phyloP scores from a whole-genome alignment of 1,139 yeast genomes.

The Geotrichum europaeum region DNA sequence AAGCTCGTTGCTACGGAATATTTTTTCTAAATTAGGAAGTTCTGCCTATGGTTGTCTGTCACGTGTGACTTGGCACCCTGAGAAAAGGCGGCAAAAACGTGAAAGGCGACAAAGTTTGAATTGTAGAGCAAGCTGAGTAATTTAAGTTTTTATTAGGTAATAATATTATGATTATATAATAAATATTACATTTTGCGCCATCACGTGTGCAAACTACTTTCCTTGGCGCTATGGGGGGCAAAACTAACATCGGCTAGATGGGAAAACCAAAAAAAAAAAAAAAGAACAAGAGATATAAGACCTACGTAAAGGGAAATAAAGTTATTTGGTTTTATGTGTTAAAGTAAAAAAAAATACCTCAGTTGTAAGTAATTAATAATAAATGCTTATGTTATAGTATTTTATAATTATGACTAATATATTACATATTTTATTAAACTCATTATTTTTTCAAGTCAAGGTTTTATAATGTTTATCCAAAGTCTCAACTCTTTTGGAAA shows the following conservation, averaged over 20 bases:
- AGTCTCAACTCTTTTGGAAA: background rate
- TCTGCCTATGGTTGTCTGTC: background rate
- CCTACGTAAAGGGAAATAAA: too few relatives aligned
- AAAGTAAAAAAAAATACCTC: too few relatives aligned
- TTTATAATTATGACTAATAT: background rate
- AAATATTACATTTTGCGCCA: background rate
- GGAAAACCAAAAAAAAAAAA: too few relatives aligned
- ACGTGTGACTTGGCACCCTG: slow-evolving; percentile 2
- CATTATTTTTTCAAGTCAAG: background rate
- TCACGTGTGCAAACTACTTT: background rate
- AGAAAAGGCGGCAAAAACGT: background rate
- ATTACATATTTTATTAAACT: background rate
- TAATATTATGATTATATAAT: background rate
- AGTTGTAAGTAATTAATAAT: too few relatives aligned
- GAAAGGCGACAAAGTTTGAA: background rate
- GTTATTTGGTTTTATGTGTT: too few relatives aligned
- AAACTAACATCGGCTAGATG: too few relatives aligned
- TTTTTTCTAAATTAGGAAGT: slow-evolving; percentile 1
- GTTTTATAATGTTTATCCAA: background rate
- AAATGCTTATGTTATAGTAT: too few relatives aligned
- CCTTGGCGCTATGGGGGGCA: background rate
- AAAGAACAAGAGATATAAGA: too few relatives aligned
- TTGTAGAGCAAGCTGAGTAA: background rate
- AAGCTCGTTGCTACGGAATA: background rate
- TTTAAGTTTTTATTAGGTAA: background rate